Evolutionary conservation across 148 eudicot genomes (phyloP), one percentile per base, ranked within the genome.

Genomic region (Rhododendron ovatum): DNA sequence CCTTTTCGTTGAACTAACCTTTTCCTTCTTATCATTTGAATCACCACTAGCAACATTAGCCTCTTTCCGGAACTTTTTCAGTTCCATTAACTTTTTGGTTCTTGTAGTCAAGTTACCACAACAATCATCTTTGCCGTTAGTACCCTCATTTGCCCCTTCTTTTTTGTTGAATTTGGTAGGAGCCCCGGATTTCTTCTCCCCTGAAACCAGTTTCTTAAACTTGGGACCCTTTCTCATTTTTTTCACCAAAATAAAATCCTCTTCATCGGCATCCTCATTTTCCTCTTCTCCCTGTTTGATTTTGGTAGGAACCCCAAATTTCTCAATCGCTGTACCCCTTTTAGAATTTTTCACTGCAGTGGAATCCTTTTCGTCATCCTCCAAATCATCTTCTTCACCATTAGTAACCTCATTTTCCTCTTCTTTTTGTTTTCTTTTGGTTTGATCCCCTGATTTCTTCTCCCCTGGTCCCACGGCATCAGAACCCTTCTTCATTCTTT

Each of bases 1-100:
- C n/a, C 28, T 51, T 55, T 83, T 86, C 30, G 37, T 86, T 5
- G 3, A 53, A 22, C 67, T 45, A 83, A 57, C 78, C 69, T 83
- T 63, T 41, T 41, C 43, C 39, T 77, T 7, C 17, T 78, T 78
- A 47, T 53, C 55, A 47, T 47, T 13, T 39, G 26, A 84, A 73
- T 4, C 67, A 61, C 55, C 18, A 50, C 13, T 43, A 43, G 24
- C 51, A 41, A 37, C 80, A 39, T 47, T 10, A 45, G 55, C 53
- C 43, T n/a, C 81, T 45, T 41, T 28, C 3, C 15, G 67, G 50
- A n/a, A 69, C 61, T 81, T 33, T 28, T 76, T 76, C 50, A 20
- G 26, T 76, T 18, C 30, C 26, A 45, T 1, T 37, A 45, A 76
- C 50, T 15, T 51, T 6, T 50, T 80, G 10, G n/a, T 51, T 30